Conservation (phyloP, 495 filamentous ascomycete species). For the Geoglossum glabrum region DNA sequence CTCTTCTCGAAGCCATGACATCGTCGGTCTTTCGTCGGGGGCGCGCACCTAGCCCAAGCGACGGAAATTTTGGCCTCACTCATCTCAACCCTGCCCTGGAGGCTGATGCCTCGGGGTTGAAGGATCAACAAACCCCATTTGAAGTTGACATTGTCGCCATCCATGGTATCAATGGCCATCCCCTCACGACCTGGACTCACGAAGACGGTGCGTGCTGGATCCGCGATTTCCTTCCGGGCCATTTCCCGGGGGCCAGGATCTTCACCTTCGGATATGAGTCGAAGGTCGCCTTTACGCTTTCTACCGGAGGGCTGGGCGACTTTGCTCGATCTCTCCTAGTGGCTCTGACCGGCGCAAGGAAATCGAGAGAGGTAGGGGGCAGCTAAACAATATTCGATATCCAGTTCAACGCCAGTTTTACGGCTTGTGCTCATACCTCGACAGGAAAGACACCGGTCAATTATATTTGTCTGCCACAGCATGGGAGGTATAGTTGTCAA, state of each 20-base stretch:
- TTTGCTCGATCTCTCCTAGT: neutral
- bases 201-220: neutral
- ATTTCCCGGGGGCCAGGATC: neutral
- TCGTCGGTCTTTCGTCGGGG: neutral
- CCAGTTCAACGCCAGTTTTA: neutral
- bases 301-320: neutral
- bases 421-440: neutral
- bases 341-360: neutral
- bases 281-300: neutral
- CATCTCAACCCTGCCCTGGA: neutral
- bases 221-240: neutral
- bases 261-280: neutral
- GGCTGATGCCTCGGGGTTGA: neutral
- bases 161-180: neutral
- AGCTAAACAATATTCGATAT: neutral
- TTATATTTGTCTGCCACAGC: neutral
- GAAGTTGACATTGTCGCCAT: neutral
- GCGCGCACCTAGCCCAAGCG: neutral
- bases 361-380: neutral
- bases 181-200: neutral
- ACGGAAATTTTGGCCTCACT: neutral
- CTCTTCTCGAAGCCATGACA: neutral
- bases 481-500: neutral
- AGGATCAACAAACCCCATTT: neutral
- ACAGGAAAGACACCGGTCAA: neutral